phyloP scores from a whole-genome alignment of 2,329 filamentous ascomycete genomes.

The Aciculosporium take region DNA sequence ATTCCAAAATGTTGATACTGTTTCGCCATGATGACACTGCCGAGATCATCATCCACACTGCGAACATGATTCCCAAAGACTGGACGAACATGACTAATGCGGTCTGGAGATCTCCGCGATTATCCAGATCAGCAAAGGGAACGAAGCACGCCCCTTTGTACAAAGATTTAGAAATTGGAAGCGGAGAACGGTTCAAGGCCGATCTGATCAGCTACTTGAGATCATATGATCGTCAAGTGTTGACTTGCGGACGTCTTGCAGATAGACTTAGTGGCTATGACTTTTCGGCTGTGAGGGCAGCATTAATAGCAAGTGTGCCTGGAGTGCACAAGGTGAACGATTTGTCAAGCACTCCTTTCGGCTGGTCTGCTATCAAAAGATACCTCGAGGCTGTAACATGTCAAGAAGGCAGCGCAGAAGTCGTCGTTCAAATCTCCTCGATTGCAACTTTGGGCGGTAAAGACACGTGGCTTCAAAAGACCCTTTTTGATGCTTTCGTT shows the following conservation, averaged over 20 bases:
- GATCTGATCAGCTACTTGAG: conserved; percentile 61
- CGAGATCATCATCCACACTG: conserved; percentile 74
- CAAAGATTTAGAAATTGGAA: conserved; percentile 27
- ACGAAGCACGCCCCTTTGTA: background rate
- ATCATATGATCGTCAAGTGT: conserved; percentile 48
- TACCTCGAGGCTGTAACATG: conserved; percentile 41
- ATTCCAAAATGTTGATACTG: conserved; percentile 75
- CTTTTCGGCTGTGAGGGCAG: conserved; percentile 54
- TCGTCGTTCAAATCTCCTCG: conserved; percentile 60
- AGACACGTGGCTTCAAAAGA: conserved; percentile 57
- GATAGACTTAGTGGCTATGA: conserved; percentile 47
- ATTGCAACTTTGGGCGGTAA: conserved; percentile 63
- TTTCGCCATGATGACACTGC: conserved; percentile 62
- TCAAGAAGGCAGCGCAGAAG: conserved; percentile 24
- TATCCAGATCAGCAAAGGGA: conserved; percentile 33
- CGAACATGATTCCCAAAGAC: conserved; percentile 79
- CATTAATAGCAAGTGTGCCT: conserved; percentile 67
- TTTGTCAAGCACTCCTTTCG: conserved; percentile 48
- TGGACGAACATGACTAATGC: conserved; percentile 83
- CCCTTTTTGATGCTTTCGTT: conserved; percentile 39
- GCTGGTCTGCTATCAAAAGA: conserved; percentile 55
- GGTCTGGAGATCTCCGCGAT: conserved; percentile 60
- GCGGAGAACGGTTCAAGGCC: conserved; percentile 56
- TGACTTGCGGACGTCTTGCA: conserved; percentile 39
- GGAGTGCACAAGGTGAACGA: conserved; percentile 43